A percentile compares a stretch with the other conserved stretches of the same genome.
Conservation (phyloP, 176 grass and related monocot genomes). For the Avena insularis region DNA sequence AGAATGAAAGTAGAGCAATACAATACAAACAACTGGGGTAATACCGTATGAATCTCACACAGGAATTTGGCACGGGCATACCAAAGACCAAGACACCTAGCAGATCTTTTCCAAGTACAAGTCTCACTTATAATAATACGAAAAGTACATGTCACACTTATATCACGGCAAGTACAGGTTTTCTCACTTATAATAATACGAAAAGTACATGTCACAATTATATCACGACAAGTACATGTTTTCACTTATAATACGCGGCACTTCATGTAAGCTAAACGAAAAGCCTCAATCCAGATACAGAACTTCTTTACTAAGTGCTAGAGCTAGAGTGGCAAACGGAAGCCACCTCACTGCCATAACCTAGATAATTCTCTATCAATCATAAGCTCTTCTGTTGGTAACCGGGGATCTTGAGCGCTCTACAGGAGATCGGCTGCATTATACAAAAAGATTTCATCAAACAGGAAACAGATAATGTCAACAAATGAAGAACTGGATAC, state of each 20-base stretch:
- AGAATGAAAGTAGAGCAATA: too few relatives aligned
- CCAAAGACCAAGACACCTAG: not conserved
- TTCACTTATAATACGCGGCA: not conserved
- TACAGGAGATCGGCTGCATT: slow-evolving; percentile 43
- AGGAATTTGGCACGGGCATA: too few relatives aligned
- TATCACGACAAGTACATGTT: too few relatives aligned
- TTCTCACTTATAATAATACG: not conserved
- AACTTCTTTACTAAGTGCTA: slow-evolving; percentile 40
- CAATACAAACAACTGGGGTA: too few relatives aligned
- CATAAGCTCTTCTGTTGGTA: slow-evolving; percentile 37
- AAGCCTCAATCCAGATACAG: not conserved
- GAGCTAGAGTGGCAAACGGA: not conserved
- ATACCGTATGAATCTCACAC: too few relatives aligned
- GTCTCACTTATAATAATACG: too few relatives aligned
- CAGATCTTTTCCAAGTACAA: not conserved
- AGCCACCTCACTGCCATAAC: not conserved
- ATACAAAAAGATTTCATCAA: not conserved
- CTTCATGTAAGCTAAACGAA: not conserved
- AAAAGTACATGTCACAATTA: too few relatives aligned
- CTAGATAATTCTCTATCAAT: not conserved
- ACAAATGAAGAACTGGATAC: not conserved
- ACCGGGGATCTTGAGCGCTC: slow-evolving; percentile 43
- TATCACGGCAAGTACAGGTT: too few relatives aligned
- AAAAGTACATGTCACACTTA: too few relatives aligned
- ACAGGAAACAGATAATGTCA: not conserved